Evolutionary conservation across 2,329 filamentous ascomycete genomes (phyloP).

Genomic region (Ilyonectria robusta): DNA sequence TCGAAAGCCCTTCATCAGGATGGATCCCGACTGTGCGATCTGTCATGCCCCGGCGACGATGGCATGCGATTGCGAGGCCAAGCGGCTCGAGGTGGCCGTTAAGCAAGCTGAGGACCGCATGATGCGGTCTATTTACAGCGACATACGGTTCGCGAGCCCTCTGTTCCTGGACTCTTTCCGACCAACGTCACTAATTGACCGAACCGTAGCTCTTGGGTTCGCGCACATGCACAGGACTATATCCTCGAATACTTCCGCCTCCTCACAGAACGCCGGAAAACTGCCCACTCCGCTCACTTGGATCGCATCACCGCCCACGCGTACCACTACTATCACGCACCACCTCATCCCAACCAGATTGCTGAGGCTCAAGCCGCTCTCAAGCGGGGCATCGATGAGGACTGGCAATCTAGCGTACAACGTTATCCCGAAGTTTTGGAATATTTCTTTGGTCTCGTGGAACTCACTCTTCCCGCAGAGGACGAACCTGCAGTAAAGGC

Average conservation of each 20-base stretch:
- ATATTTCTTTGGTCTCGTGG: slow-evolving; percentile 82
- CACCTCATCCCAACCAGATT: slow-evolving; percentile 74
- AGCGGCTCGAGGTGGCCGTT: slow-evolving; percentile 73
- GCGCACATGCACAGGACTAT: slow-evolving; percentile 76
- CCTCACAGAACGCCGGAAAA: slow-evolving; percentile 73
- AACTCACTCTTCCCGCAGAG: slow-evolving; percentile 75
- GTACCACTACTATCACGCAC: slow-evolving; percentile 70
- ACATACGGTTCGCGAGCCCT: slow-evolving; percentile 69
- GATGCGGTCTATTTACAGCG: slow-evolving; percentile 73
- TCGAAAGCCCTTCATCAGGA: slow-evolving; percentile 69
- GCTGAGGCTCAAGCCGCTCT: slow-evolving; percentile 74
- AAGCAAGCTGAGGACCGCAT: slow-evolving; percentile 74
- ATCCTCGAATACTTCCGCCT: slow-evolving; percentile 76
- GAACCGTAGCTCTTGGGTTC: slow-evolving; percentile 70
- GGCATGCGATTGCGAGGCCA: slow-evolving; percentile 76
- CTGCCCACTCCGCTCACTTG: slow-evolving; percentile 68
- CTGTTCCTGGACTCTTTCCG: slow-evolving; percentile 8
- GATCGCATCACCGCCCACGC: slow-evolving; percentile 69
- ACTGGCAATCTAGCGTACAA: slow-evolving; percentile 82
- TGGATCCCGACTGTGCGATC: slow-evolving; percentile 80
- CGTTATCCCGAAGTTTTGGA: slow-evolving; percentile 86
- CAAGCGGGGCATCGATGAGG: slow-evolving; percentile 82
- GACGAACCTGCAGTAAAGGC: slow-evolving; percentile 72
- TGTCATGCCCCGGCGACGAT: slow-evolving; percentile 72
- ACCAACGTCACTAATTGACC: slow-evolving; percentile 30